Evolutionary conservation across 1,284 basidiomycete species (phyloP).

Genomic region (Coniophora puteana): DNA sequence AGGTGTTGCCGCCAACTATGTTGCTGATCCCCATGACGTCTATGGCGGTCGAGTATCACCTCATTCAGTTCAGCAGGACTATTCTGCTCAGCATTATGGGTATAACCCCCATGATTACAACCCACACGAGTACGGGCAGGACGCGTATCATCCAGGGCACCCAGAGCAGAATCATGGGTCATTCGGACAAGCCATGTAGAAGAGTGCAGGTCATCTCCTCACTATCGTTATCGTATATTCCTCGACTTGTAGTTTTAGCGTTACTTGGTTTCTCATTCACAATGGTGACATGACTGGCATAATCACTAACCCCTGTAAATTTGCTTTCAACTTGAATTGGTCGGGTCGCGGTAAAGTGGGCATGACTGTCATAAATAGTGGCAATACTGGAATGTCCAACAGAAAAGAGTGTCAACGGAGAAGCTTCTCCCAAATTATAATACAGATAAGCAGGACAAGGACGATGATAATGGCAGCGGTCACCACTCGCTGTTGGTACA

Average conservation of each 20-base stretch:
- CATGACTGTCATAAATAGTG: too few relatives aligned
- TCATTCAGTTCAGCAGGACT: constrained; percentile 31
- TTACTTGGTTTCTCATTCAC: too few relatives aligned
- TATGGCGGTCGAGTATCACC: constrained; percentile 45
- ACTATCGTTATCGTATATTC: not conserved
- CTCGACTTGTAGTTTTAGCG: not conserved
- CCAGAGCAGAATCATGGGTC: constrained; percentile 25
- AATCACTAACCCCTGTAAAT: too few relatives aligned
- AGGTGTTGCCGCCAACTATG: constrained; percentile 25
- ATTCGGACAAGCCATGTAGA: constrained; percentile 31
- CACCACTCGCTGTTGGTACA: constrained; percentile 78
- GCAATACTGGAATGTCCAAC: too few relatives aligned
- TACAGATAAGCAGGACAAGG: constrained; percentile 63
- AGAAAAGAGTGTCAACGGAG: too few relatives aligned
- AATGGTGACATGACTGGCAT: too few relatives aligned
- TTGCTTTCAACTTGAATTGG: too few relatives aligned
- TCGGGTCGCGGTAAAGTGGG: too few relatives aligned
- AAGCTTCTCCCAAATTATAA: constrained; percentile 74
- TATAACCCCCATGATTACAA: constrained; percentile 26
- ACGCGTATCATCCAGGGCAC: constrained; percentile 27
- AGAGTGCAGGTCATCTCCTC: not conserved
- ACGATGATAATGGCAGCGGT: constrained; percentile 68
- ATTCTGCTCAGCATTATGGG: constrained; percentile 25
- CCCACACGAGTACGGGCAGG: constrained; percentile 26
- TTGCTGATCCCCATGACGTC: constrained; percentile 42